Base-by-base conservation (phyloP, 1,284 basidiomycete species). In the Cryptococcus hybrid region DNA sequence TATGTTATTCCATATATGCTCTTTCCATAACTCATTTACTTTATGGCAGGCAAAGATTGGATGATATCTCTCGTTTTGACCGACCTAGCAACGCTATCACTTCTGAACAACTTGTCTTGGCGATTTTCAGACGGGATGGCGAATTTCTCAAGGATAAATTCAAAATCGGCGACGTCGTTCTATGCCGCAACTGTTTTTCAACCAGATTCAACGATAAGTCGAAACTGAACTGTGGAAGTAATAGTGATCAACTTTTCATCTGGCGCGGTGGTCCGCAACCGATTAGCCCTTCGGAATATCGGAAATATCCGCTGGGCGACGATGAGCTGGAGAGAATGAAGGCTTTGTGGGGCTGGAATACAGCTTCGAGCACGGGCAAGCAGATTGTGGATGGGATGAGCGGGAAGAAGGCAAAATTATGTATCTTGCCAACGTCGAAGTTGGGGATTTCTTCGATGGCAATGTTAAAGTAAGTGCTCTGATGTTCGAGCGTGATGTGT, bases 101-200 rank as follows among this genome's bases (percentile, higher is more conserved):
- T 3, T 56, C 48, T 24, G 70, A 74, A 46, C 65, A 68, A 51
- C 50, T 65, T n/a, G 65, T 66, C 0, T 54, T 74, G 2, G 64
- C 67, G 1, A 37, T 73, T 18, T 69, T 71, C 44, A 58, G 70
- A 18, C 53, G 43, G 30, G 52, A n/a, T 1, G 47, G 54, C 7
- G 45, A 8, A 6, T 56, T 63, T 6, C 48, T 72, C 1, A 66
- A 65, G 2, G 39, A 36, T 7, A 15, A 46, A 34, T 38, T 67
- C 11, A 35, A 42, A 7, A 18, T 52, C 3, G 67, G 69, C 8
- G 45, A 45, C 24, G 60, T 66, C 2, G 58, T 71, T 1, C 51
- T 69, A 0, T 61, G 71, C 15, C 61, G 68, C 2, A 43, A 47
- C 6, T 30, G 67, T 37, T 66, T 60, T 59, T 43, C 62, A 13